Base-by-base conservation (phyloP, 148 eudicot genomes). In the Nepenthes mirabilis region DNA sequence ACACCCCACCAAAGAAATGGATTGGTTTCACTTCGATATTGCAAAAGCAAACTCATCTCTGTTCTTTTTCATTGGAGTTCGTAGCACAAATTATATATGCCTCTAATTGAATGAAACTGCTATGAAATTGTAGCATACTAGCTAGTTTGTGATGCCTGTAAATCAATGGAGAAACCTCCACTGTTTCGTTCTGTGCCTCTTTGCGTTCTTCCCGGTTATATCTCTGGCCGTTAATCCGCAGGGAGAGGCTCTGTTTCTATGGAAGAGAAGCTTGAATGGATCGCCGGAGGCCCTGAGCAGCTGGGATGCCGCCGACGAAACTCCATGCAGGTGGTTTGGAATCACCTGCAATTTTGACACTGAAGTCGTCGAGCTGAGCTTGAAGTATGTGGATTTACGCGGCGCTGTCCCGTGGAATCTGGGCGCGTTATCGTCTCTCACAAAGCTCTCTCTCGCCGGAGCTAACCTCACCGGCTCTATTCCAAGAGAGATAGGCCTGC, bases 301-400 rank as follows among this genome's bases (percentile, higher is more conserved):
- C 37, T 91, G 97, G 97, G 68, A 81, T 58, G 68, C 84, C 0
- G 57, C 62, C 37, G 73, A 83, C 51, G 75, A 68, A 11, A 77
- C 72, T 3, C 88, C 97, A 0, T 91, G 95, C 52, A 57, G 53
- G 6, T 91, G 97, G 97, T 74, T 61, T 32, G 95, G 97, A 1
- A 52, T 91, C 36, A 60, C 80, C 48, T 91, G 97, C 75, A 73
- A 88, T 65, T 55, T 43, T 40, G 64, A 72, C 11, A 71, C 70
- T 8, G 77, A 83, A 60, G 97, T 91, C 32, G 74, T 60, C 50
- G 88, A 77, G 65, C 47, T 87, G n/a, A 75, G 58, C 11, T 67
- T 91, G 68, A 81, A 68, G 70, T 76, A 80, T 54, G 56, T 91
- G 11, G 97, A 88, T 62, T 79, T 91, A 51, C 68, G 74, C 53